Conservation (phyloP, 2,329 filamentous ascomycete genomes). For the Cryphonectria radicalis region DNA sequence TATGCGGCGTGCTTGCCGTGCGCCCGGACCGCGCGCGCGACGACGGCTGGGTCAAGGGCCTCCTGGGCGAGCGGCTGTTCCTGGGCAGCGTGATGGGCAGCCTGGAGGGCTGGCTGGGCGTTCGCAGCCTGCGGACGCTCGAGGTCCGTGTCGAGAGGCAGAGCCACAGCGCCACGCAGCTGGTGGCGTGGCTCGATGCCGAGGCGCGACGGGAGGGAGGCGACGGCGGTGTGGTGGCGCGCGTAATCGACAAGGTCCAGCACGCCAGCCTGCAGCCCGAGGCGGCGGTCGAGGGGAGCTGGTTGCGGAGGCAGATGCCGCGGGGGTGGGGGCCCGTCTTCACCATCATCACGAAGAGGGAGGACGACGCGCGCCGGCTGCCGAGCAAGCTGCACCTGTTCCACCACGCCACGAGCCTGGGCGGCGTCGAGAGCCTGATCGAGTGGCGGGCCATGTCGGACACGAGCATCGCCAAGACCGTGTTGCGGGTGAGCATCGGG, state of each 20-base stretch:
- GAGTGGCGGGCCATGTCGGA: constrained; percentile 97
- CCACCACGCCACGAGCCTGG: constrained; percentile 92
- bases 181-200: constrained; percentile 73
- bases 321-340: constrained; percentile 90
- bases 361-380: constrained; percentile 65
- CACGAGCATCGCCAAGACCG: constrained; percentile 66
- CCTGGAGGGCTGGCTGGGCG: constrained; percentile 89
- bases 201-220: constrained; percentile 44
- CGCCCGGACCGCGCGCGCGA: constrained; percentile 46
- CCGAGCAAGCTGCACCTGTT: constrained; percentile 83
- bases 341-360: constrained; percentile 67
- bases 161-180: constrained; percentile 67
- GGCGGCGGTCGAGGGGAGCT: constrained; percentile 62
- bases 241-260: constrained; percentile 63
- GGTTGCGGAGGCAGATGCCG: constrained; percentile 89
- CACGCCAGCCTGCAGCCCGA: constrained; percentile 82
- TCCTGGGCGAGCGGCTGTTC: constrained; percentile 73
- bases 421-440: constrained; percentile 92
- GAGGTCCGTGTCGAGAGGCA: constrained; percentile 82
- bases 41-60: constrained; percentile 60
- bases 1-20: constrained; percentile 81
- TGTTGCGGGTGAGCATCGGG: constrained; percentile 84
- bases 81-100: constrained; percentile 86
- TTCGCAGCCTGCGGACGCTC: constrained; percentile 82
- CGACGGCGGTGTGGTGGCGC: constrained; percentile 44